Percentiles rank a stretch among this genome's conserved stretches.
Conservation (phyloP, 73 alveolate genomes). For the Uronychia setigera region DNA sequence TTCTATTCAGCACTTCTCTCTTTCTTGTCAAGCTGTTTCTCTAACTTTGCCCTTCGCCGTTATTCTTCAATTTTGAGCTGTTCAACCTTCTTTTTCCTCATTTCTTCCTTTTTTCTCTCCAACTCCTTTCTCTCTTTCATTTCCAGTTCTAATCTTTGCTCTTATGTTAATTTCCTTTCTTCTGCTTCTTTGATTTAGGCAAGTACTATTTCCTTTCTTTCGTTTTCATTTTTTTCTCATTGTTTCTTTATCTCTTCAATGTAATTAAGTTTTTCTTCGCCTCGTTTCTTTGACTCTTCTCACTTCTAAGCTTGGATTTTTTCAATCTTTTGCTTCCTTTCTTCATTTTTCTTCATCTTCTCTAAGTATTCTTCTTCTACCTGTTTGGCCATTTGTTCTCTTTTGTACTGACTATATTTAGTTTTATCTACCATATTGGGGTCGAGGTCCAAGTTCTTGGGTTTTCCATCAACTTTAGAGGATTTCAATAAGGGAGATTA, state of each 20-base stretch:
- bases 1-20: not conserved
- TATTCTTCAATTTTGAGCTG: not conserved
- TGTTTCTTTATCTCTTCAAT: not conserved
- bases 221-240: not conserved
- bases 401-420: not conserved
- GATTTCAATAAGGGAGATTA: too few relatives aligned
- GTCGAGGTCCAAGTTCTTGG: too few relatives aligned
- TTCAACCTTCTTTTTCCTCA: not conserved
- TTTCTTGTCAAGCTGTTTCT: not conserved
- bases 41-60: not conserved
- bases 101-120: not conserved
- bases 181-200: not conserved
- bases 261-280: not conserved
- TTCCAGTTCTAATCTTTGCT: not conserved
- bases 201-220: not conserved
- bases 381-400: not conserved
- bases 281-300: not conserved
- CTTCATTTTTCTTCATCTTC: not conserved
- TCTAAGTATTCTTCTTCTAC: not conserved
- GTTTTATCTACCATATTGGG: not conserved
- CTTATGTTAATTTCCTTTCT: not conserved
- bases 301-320: not conserved
- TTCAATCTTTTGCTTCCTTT: not conserved
- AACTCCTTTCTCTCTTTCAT: not conserved
- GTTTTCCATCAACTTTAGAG: too few relatives aligned